Evolutionary conservation across 768 basidiomycete genomes (phyloP).

Genomic region (Myochromella boudieri): DNA sequence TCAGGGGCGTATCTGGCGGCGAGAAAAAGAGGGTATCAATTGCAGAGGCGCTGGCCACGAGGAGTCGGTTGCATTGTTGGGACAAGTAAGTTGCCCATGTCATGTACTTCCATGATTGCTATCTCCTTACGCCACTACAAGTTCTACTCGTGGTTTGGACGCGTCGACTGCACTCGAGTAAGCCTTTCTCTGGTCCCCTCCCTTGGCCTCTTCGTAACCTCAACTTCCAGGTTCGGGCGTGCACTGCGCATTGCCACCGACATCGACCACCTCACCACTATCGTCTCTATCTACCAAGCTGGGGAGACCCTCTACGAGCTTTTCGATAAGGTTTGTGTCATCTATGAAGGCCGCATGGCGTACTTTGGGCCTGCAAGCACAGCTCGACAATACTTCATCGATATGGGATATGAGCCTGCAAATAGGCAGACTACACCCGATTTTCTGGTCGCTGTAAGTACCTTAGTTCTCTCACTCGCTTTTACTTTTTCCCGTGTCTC

Average conservation of each 20-base stretch:
- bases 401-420: conserved; percentile 61
- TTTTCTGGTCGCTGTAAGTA: conserved; percentile 57
- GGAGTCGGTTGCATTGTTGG: conserved; percentile 68
- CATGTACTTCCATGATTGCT: neutral
- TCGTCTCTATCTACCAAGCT: conserved; percentile 86
- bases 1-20: conserved; percentile 75
- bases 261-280: conserved; percentile 49
- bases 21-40: conserved; percentile 85
- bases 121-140: conserved; percentile 24
- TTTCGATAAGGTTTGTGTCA: conserved; percentile 75
- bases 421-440: conserved; percentile 67
- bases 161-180: conserved; percentile 70
- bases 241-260: conserved; percentile 68
- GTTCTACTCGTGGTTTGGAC: conserved; percentile 65
- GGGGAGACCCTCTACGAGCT: conserved; percentile 63
- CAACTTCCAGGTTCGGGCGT: conserved; percentile 45
- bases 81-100: conserved; percentile 56
- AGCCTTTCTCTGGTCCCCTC: neutral
- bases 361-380: conserved; percentile 70
- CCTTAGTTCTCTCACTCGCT: too few relatives aligned
- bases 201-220: neutral
- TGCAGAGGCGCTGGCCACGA: conserved; percentile 62
- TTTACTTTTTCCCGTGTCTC: too few relatives aligned
- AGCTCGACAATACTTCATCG: conserved; percentile 73
- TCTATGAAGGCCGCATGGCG: conserved; percentile 72